These are phyloP conservation scores for Verticillium albo-atrum DNA, from an alignment of 2,329 filamentous ascomycete species.

Conservation along the genomic window DNA sequence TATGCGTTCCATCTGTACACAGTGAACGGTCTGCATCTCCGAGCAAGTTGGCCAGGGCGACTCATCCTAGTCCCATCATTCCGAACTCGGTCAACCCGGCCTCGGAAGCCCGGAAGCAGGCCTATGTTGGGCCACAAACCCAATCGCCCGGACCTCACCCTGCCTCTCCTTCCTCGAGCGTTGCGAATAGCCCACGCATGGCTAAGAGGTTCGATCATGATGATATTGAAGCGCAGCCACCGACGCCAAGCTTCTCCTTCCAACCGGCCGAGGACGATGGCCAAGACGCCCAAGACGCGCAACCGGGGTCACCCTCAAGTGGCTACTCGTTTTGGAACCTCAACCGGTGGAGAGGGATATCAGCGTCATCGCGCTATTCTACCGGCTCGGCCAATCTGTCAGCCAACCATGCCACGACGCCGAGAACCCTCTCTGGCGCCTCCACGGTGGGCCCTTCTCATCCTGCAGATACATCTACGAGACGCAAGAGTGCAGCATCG, in stretches of 20 bases:
- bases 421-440: background rate
- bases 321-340: slow-evolving; percentile 54
- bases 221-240: slow-evolving; percentile 31
- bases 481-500: background rate
- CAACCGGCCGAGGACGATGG: slow-evolving; percentile 37
- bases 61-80: slow-evolving; percentile 16
- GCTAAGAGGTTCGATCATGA: slow-evolving; percentile 8
- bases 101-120: slow-evolving; percentile 41
- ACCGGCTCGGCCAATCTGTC: background rate
- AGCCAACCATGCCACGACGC: background rate
- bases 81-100: slow-evolving; percentile 33
- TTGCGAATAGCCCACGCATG: slow-evolving; percentile 11
- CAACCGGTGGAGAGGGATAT: slow-evolving; percentile 45
- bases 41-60: slow-evolving; percentile 25
- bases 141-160: slow-evolving; percentile 15
- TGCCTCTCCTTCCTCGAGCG: slow-evolving; percentile 36
- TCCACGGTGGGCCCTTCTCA: background rate
- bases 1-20: slow-evolving; percentile 31
- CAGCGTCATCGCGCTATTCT: slow-evolving; percentile 8
- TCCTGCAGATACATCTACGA: background rate
- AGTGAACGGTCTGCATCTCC: slow-evolving; percentile 55
- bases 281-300: slow-evolving; percentile 28
- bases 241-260: slow-evolving; percentile 53
- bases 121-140: slow-evolving; percentile 29
- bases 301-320: slow-evolving; percentile 32